Conservation (phyloP, 306 rosid genomes). For the Cyclanthera cordifolia region DNA sequence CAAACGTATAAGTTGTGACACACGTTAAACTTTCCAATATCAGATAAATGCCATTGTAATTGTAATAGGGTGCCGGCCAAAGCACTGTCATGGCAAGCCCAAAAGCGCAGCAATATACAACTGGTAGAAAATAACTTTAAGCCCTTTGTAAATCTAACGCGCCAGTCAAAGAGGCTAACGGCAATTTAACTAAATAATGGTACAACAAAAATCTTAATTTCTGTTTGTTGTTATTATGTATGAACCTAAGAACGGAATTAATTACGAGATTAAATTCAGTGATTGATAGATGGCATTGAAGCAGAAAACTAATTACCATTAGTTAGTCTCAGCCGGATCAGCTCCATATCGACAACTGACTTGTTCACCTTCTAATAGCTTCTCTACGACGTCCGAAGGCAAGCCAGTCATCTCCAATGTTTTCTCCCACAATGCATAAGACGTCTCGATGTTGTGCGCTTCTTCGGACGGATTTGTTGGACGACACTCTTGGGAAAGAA, state of each 20-base stretch:
- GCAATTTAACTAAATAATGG: neutral
- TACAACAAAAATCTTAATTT: constrained; percentile 11
- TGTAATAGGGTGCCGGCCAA: neutral
- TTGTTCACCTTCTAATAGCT: constrained; percentile 65
- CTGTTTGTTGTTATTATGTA: constrained; percentile 1
- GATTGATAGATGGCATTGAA: neutral
- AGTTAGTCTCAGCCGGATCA: constrained; percentile 2
- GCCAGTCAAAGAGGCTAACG: neutral
- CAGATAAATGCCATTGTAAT: neutral
- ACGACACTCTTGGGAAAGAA: constrained; percentile 73
- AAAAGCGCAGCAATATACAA: neutral
- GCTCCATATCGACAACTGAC: constrained; percentile 51
- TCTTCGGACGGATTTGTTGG: constrained; percentile 92
- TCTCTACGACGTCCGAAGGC: constrained; percentile 65
- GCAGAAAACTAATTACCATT: neutral
- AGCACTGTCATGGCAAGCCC: neutral
- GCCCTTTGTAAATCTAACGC: neutral
- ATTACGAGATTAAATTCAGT: neutral
- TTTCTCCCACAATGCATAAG: constrained; percentile 72
- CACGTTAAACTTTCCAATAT: neutral
- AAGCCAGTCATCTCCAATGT: constrained; percentile 79
- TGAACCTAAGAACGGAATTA: neutral
- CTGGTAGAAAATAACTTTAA: neutral
- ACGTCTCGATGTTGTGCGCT: constrained; percentile 52
- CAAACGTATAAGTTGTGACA: too few species aligned